These are phyloP conservation scores for Fusarium pseudocircinatum DNA, from an alignment of 2,329 filamentous ascomycete genomes.

Conservation along the genomic window DNA sequence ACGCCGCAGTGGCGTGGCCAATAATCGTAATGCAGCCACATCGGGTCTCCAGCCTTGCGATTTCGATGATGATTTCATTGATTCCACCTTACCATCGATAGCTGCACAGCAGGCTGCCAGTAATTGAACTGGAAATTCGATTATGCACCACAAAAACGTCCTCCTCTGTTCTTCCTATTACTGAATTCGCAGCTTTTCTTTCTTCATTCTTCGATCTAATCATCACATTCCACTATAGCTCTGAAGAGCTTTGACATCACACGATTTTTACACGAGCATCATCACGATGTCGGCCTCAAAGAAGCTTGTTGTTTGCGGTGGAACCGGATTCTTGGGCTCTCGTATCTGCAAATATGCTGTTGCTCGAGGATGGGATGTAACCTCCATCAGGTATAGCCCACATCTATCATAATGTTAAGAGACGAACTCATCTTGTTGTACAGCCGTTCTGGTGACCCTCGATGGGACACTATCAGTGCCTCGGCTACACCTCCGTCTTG, in stretches of 20 bases:
- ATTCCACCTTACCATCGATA: constrained; percentile 28
- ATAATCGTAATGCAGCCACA: constrained; percentile 27
- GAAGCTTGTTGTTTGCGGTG: constrained; percentile 89
- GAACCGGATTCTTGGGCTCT: constrained; percentile 88
- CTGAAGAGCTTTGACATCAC: constrained; percentile 17
- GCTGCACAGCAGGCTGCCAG: not conserved
- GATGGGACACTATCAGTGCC: constrained; percentile 83
- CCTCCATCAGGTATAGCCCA: constrained; percentile 79
- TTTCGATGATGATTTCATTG: constrained; percentile 43
- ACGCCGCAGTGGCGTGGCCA: constrained; percentile 25
- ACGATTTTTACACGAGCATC: constrained; percentile 33
- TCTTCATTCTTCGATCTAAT: not conserved
- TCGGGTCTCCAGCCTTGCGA: constrained; percentile 31
- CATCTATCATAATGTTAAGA: not conserved
- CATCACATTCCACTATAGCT: constrained; percentile 8
- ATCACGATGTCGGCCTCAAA: constrained; percentile 69
- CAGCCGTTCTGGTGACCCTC: constrained; percentile 89
- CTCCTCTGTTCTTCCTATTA: not conserved
- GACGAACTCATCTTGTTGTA: constrained; percentile 31
- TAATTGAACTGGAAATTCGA: constrained; percentile 10
- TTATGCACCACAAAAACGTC: constrained; percentile 8
- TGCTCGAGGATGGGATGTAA: constrained; percentile 88
- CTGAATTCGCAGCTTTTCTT: not conserved
- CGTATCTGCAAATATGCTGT: constrained; percentile 93
- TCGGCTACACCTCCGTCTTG: constrained; percentile 77